Conservation (phyloP, 2,329 filamentous ascomycete genomes). For the Pseudopithomyces chartarum region DNA sequence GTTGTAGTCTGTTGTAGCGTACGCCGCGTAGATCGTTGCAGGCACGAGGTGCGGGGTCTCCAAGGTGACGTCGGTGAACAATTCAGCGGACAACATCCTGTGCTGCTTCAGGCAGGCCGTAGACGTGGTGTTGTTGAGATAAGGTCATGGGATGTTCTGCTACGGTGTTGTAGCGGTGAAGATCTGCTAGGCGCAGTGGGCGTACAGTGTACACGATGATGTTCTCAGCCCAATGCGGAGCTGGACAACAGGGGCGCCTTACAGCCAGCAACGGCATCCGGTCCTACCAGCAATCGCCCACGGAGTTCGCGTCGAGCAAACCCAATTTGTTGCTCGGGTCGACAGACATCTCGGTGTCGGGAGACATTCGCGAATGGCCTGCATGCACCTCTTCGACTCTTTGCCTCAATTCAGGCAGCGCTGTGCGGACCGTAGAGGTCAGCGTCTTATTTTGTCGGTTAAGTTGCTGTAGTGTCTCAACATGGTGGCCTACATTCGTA, state of each 20-base stretch:
- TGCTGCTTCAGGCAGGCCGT: not conserved
- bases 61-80: not conserved
- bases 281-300: not conserved
- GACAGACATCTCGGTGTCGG: no score
- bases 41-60: constrained; percentile 1
- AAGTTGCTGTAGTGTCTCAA: no score
- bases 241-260: not conserved
- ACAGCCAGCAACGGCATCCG: not conserved
- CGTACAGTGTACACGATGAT: not conserved
- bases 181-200: not conserved
- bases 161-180: constrained; percentile 4
- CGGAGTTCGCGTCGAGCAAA: no score
- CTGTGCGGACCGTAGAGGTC: no score
- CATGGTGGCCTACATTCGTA: not conserved
- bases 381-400: no score
- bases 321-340: no score
- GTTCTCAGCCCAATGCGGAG: not conserved
- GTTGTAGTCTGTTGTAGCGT: not conserved
- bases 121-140: not conserved
- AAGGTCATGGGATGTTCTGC: constrained; percentile 1
- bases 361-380: no score
- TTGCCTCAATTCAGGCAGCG: no score
- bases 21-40: not conserved
- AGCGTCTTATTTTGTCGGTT: no score
- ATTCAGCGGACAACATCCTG: not conserved